A percentile compares a stretch with the other conserved stretches of the same genome.
phyloP scores from a whole-genome alignment of 2,329 filamentous ascomycete genomes.

The Fusarium equiseti region DNA sequence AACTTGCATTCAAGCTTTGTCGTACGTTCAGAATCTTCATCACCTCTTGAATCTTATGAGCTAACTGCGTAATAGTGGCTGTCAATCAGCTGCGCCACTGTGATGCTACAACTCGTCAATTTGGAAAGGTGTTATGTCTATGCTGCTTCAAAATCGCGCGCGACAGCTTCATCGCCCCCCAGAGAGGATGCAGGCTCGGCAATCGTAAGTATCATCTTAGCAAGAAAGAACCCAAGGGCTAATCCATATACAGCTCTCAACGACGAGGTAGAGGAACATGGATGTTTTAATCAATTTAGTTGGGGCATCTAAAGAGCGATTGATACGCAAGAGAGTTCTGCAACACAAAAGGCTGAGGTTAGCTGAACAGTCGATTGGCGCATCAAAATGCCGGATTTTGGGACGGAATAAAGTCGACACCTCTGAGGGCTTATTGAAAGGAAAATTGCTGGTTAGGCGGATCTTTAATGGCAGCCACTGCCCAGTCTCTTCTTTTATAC shows the following conservation, averaged over 20 bases:
- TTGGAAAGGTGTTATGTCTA: too few relatives aligned
- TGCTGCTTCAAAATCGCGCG: too few relatives aligned
- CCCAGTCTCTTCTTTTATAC: neutral
- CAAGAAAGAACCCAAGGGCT: too few relatives aligned
- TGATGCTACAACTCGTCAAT: too few relatives aligned
- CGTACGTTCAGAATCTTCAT: neutral
- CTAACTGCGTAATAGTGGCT: neutral
- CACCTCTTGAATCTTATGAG: neutral
- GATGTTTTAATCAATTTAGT: too few relatives aligned
- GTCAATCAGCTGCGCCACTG: too few relatives aligned
- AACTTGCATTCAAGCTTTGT: neutral
- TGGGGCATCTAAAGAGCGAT: neutral
- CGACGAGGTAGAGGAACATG: too few relatives aligned
- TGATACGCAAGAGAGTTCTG: neutral
- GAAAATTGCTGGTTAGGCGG: neutral
- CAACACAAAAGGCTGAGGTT: neutral
- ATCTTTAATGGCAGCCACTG: neutral
- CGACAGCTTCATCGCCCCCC: too few relatives aligned
- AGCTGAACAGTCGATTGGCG: neutral
- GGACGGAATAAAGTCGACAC: neutral
- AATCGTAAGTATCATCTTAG: too few relatives aligned
- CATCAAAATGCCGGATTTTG: neutral
- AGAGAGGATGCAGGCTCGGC: too few relatives aligned
- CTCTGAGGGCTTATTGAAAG: accelerated
- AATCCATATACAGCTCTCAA: too few relatives aligned